Evolutionary conservation across 208 protist species (phyloP).

Genomic region (Leishmania amazonensis): DNA sequence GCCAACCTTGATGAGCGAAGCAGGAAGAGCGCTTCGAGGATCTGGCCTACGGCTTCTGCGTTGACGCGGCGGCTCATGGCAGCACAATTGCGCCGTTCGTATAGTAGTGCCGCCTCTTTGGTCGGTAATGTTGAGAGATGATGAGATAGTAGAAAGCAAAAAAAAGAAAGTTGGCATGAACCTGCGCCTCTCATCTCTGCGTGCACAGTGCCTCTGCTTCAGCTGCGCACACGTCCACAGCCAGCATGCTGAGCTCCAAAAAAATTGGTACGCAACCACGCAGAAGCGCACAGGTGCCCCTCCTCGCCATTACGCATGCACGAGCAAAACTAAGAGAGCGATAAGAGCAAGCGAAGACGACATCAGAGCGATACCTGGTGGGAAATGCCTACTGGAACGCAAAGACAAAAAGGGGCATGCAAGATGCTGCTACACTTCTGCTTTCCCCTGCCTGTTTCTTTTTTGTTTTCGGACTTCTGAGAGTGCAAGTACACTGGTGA

Average conservation of each 20-base stretch:
- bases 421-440: neutral
- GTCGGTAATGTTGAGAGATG: conserved; percentile 2
- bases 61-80: conserved; percentile 41
- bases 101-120: neutral
- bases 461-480: neutral
- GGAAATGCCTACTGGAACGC: neutral
- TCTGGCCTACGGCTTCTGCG: conserved; percentile 29
- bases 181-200: neutral
- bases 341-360: conserved; percentile 13
- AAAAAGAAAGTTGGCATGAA: conserved; percentile 12
- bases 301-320: neutral
- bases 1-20: conserved; percentile 24
- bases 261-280: neutral
- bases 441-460: neutral
- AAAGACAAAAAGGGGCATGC: neutral
- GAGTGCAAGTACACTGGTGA: neutral
- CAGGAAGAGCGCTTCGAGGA: conserved; percentile 54
- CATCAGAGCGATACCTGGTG: neutral
- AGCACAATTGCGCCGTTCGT: neutral
- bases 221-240: neutral
- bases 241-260: neutral
- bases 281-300: neutral
- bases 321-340: neutral
- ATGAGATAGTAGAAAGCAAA: conserved; percentile 8
- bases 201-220: neutral